Base-by-base conservation (phyloP, 495 filamentous ascomycete species). In the Penicillium antarcticum region DNA sequence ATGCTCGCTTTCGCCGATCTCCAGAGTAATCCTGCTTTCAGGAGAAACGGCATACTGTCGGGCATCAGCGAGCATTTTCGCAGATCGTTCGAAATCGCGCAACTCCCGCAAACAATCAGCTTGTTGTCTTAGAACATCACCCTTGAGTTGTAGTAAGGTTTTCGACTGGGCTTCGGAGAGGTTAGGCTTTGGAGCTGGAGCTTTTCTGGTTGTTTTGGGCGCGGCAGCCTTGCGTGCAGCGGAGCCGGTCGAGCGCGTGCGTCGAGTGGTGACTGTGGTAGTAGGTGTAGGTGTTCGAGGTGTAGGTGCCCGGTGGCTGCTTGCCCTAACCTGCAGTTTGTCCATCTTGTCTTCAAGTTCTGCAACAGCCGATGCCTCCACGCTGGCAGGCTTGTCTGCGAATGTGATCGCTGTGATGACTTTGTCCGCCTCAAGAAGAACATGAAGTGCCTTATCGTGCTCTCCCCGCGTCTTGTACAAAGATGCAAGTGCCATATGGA, bases 41-140 rank as follows among this genome's bases (percentile, higher is more conserved):
- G 66, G 54, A 0, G 69, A 68, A 16, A 61, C 55, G 1, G 71
- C 66, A 41, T 62, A 67, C 52, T 68, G 62, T 35, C 68, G 57
- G 5, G 71, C 71, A 43, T 65, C 61, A 9, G 55, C 51, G 2
- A 77, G 57, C 14, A 71, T 51, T 12, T 42, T 45, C 0, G 69
- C 61, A 2, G 72, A 73, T 36, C 63, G 60, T 6, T 77, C 72
- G 34, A 75, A 73, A 32, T 77, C 67, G 5, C 63, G 60, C 2
- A 71, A 44, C 4, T 68, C 53, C 4, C 70, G 68, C 17, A 71
- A 54, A 21, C 75, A 78, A 35, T 72, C 69, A 2, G 87, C 86
- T 60, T 85, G 87, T 38, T 83, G 81, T 5, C 82, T 78, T 12
- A 90, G 67, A 16, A 94, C 72, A 9, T 80, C 75, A 18, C 79